Evolutionary conservation across 2,329 filamentous ascomycete genomes (phyloP).

Genomic region (Aspergillus thermomutatus): DNA sequence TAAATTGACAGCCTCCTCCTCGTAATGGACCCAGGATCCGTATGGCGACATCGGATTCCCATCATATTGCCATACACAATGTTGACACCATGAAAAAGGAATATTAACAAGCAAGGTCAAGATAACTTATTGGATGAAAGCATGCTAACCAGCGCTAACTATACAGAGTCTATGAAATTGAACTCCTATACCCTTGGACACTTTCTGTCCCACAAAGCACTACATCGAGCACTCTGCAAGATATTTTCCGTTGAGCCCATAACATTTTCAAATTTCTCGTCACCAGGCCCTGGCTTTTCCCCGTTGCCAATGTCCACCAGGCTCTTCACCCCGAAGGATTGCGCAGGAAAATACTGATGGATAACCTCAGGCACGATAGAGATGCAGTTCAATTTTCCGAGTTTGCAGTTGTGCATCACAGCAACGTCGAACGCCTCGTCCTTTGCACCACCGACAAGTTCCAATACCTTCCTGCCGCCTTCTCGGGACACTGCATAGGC

Average conservation of each 20-base stretch:
- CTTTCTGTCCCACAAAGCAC: conserved; percentile 26
- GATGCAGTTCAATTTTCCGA: conserved; percentile 31
- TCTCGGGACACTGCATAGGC: conserved; percentile 39
- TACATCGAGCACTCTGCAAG: conserved; percentile 34
- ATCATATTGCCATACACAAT: too few species aligned
- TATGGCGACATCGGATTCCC: too few species aligned
- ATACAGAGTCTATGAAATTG: too few species aligned
- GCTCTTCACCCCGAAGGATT: conserved; percentile 21
- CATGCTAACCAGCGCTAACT: too few species aligned
- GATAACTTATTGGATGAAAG: too few species aligned
- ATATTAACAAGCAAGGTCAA: too few species aligned
- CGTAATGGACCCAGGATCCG: too few species aligned
- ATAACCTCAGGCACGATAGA: conserved; percentile 37
- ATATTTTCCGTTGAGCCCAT: conserved; percentile 37
- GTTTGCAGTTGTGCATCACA: conserved; percentile 29
- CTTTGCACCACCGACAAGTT: conserved; percentile 22
- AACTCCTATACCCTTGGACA: conserved; percentile 12
- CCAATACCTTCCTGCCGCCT: conserved; percentile 36
- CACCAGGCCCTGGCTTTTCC: conserved; percentile 11
- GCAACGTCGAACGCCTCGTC: conserved; percentile 37
- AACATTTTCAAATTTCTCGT: conserved; percentile 22
- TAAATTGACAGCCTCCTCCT: too few species aligned
- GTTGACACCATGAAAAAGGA: too few species aligned
- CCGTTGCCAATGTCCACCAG: conserved; percentile 22
- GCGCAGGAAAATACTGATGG: conserved; percentile 32